Evolutionary conservation across 1,284 basidiomycete species (phyloP).

Genomic region (Ceratobasidium sp.): DNA sequence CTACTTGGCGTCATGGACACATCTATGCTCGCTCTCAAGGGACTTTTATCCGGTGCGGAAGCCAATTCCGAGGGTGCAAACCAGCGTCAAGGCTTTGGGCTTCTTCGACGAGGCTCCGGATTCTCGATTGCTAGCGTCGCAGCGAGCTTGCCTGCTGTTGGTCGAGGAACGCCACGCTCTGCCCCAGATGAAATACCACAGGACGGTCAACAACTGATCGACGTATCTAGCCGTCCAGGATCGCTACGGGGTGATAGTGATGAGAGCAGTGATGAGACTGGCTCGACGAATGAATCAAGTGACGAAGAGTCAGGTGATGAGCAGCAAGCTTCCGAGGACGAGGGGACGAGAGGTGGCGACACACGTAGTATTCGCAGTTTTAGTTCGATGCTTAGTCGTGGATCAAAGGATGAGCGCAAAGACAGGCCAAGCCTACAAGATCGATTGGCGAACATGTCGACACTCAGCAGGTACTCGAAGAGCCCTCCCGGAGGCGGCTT

Average conservation of each 20-base stretch:
- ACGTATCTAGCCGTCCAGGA: constrained; percentile 53
- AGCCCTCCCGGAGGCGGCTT: constrained; percentile 43
- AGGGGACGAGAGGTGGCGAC: constrained; percentile 52
- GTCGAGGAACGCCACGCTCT: constrained; percentile 49
- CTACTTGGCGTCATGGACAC: constrained; percentile 85
- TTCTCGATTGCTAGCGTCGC: constrained; percentile 84
- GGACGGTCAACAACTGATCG: constrained; percentile 68
- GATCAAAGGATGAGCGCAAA: constrained; percentile 52
- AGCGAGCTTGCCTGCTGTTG: constrained; percentile 59
- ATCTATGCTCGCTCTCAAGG: constrained; percentile 79
- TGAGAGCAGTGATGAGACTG: constrained; percentile 38
- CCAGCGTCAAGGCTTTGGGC: constrained; percentile 61
- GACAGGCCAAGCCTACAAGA: constrained; percentile 73
- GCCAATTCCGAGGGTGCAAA: constrained; percentile 45
- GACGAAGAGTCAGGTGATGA: constrained; percentile 50
- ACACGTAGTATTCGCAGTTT: constrained; percentile 79
- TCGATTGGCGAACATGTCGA: constrained; percentile 74
- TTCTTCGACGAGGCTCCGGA: constrained; percentile 72
- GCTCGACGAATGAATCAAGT: constrained; percentile 43
- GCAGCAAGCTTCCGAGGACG: constrained; percentile 53
- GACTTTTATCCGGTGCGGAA: constrained; percentile 56
- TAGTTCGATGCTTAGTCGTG: constrained; percentile 76
- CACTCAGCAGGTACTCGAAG: constrained; percentile 48
- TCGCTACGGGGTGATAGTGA: constrained; percentile 41
- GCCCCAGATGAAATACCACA: constrained; percentile 52